Evolutionary conservation across 345 rosid genomes (phyloP).

Genomic region (Rhizophora mangle): DNA sequence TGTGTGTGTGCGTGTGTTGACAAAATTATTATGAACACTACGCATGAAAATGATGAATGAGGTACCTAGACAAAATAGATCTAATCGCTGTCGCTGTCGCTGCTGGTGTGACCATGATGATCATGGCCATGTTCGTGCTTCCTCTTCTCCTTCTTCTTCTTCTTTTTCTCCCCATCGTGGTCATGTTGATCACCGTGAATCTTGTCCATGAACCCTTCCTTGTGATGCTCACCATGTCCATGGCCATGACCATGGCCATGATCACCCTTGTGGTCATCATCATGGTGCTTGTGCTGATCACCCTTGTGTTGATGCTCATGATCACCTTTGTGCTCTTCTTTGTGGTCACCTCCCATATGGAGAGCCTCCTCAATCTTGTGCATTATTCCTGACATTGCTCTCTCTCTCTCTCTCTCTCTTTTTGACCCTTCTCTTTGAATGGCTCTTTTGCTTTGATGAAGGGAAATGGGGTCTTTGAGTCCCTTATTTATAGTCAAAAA

Average conservation of each 20-base stretch:
- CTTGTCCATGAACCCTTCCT: constrained; percentile 49
- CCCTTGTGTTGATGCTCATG: background rate
- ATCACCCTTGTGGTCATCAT: constrained; percentile 6
- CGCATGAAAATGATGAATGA: constrained; percentile 27
- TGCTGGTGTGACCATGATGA: constrained; percentile 30
- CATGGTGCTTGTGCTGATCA: background rate
- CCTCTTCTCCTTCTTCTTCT: constrained; percentile 38
- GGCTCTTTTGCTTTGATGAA: background rate
- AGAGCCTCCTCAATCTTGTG: constrained; percentile 64
- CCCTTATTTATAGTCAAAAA: background rate
- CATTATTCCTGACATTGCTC: constrained; percentile 57
- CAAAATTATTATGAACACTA: too few species aligned
- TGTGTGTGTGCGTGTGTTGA: too few species aligned
- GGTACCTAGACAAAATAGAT: background rate
- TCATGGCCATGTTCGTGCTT: constrained; percentile 38
- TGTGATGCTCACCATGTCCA: constrained; percentile 15
- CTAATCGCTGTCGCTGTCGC: constrained; percentile 74
- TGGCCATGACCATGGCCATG: background rate
- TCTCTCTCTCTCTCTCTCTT: too few species aligned
- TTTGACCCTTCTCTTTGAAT: background rate
- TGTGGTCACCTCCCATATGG: constrained; percentile 50
- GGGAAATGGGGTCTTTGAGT: background rate
- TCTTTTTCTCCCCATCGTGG: constrained; percentile 40
- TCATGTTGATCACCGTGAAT: constrained; percentile 21
- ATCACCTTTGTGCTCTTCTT: constrained; percentile 2